Evolutionary conservation across 768 basidiomycete genomes (phyloP), one percentile per base, ranked within the genome.

Genomic region (Pholiota microspora): DNA sequence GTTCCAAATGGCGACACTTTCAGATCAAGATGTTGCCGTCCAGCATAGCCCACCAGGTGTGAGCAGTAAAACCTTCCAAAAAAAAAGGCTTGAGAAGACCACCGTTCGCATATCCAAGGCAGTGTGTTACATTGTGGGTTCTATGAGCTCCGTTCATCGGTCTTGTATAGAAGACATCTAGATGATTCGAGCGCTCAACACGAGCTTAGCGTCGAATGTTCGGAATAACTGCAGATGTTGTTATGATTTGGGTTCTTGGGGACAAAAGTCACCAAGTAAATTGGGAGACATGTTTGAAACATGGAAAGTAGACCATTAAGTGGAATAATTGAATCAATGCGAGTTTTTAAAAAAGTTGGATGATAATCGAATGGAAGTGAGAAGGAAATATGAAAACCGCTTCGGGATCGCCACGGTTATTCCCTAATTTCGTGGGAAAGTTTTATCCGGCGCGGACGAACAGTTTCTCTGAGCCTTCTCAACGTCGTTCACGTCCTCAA

Each of bases 351-450:
- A 31, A 31, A 12, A 31, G 21, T 2, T 21, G n/a, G 18, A 42
- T 2, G 36, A 42, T 24, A 23, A 18, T 21, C 21, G 40, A 24
- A 12, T 0, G 21, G 12, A 23, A 10, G 9, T 9, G 21, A 10
- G 40, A 42, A 16, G 21, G 7, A 40, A 38, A 18, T n/a, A 42
- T 8, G 40, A 18, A 18, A 18, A 7, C 38, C 21, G 10, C 0
- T 42, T 42, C 23, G 18, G 38, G 38, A 31, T 21, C 25, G 28
- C 16, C 7, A 23, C 12, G 29, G 38, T 18, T 42, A 18, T 28
- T 40, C 27, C 35, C 42, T 16, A 9, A 23, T 49, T 56, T 56
- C 61, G 61, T 62, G 61, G 61, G 61, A 62, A 62, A 32, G 7
- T 36, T 32, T 46, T 48, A 16, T 36, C 34, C 38, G 31, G 23